A percentile compares a stretch with the other conserved stretches of the same genome.
These are phyloP conservation scores for Pichia heedii DNA, from an alignment of 805 yeast species.

Conservation along the genomic window DNA sequence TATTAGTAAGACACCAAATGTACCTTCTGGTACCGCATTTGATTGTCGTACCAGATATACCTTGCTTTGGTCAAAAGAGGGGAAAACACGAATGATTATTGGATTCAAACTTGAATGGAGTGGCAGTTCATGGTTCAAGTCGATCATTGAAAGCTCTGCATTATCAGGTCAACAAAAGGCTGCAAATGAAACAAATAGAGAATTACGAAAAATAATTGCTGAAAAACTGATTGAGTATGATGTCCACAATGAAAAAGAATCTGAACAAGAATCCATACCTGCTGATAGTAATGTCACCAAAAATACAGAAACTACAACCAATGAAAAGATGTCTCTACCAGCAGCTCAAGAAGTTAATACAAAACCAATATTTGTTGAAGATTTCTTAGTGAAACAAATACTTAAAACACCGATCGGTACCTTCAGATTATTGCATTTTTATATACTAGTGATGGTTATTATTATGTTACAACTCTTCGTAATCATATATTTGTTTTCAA, in stretches of 20 bases:
- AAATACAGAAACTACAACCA: neutral
- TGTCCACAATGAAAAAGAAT: neutral
- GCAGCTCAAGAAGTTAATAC: neutral
- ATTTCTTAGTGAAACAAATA: neutral
- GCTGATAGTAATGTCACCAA: neutral
- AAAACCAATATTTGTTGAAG: neutral
- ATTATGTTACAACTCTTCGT: neutral
- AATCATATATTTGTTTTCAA: neutral
- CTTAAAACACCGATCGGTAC: neutral
- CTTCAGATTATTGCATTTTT: neutral
- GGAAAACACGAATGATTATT: slow-evolving; percentile 49
- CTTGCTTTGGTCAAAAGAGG: slow-evolving; percentile 64
- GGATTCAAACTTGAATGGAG: slow-evolving; percentile 83
- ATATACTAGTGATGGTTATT: neutral
- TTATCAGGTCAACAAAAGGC: slow-evolving; percentile 67
- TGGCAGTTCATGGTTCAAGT: slow-evolving; percentile 85
- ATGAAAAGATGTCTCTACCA: neutral
- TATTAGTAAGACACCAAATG: slow-evolving; percentile 78
- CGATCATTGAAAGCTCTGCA: slow-evolving; percentile 81
- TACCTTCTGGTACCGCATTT: slow-evolving; percentile 85
- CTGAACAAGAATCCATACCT: neutral
- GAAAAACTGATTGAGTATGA: slow-evolving; percentile 5
- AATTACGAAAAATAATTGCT: slow-evolving; percentile 16
- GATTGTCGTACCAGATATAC: slow-evolving; percentile 64
- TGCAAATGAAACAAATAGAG: slow-evolving; percentile 32